These are phyloP conservation scores for Annulohypoxylon stygium DNA, from an alignment of 495 filamentous ascomycete species.

Conservation along the genomic window DNA sequence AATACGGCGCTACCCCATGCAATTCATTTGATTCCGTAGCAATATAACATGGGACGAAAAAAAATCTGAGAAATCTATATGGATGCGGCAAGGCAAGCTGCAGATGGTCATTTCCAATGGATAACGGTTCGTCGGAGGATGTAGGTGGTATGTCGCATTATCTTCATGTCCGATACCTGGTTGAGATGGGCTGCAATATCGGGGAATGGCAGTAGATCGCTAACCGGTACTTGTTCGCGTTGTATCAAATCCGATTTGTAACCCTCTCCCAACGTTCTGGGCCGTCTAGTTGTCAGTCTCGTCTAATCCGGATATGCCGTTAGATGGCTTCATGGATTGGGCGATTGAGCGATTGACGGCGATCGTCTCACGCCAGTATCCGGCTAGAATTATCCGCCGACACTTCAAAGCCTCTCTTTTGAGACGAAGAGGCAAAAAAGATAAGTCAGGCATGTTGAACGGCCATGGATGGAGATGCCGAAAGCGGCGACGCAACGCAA, in stretches of 20 bases:
- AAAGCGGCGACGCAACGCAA: conserved; percentile 40
- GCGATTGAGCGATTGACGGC: conserved; percentile 31
- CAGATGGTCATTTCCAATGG: conserved; percentile 29
- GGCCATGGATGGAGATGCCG: conserved; percentile 37
- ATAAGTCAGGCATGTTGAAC: background rate
- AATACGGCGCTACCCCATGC: conserved; percentile 23
- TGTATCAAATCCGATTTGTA: conserved; percentile 18
- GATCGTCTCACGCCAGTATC: conserved; percentile 25
- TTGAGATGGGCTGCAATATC: conserved; percentile 32
- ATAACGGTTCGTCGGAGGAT: conserved; percentile 13
- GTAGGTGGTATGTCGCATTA: conserved; percentile 25
- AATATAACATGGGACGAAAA: background rate
- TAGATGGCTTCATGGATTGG: conserved; percentile 15
- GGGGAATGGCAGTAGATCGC: conserved; percentile 29
- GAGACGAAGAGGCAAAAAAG: conserved; percentile 12
- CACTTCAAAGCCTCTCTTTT: background rate
- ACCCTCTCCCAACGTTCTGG: conserved; percentile 32
- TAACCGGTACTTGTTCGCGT: conserved; percentile 36
- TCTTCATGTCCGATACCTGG: conserved; percentile 35
- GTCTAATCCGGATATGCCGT: conserved; percentile 31
- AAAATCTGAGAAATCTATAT: background rate
- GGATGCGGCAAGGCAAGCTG: conserved; percentile 39
- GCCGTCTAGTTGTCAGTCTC: conserved; percentile 11
- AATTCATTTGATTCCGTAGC: conserved; percentile 26
- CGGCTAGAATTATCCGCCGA: conserved; percentile 37